Conservation (phyloP, 495 filamentous ascomycete genomes). For the Xylaria castorea region DNA sequence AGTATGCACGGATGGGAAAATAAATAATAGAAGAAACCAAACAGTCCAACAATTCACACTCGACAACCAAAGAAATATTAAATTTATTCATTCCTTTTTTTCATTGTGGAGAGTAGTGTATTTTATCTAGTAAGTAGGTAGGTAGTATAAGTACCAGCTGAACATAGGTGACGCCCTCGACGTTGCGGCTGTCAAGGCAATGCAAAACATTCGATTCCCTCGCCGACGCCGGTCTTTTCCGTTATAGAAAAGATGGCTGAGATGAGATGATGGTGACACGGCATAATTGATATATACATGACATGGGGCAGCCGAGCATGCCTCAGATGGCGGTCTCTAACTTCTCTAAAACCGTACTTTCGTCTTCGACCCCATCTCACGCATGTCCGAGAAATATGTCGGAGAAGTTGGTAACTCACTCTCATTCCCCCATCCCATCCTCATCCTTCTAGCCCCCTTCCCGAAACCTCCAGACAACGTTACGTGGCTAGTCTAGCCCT, state of each 20-base stretch:
- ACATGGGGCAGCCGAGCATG: not conserved
- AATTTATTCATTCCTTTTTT: not conserved
- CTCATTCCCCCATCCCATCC: not conserved
- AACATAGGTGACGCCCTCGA: not conserved
- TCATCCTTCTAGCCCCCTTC: not conserved
- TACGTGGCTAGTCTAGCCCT: slow-evolving; percentile 39
- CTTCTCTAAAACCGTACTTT: not conserved
- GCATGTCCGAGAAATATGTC: not conserved
- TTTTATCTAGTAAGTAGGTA: not conserved
- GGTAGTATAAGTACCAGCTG: not conserved
- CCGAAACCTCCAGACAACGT: not conserved
- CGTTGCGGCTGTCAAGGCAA: not conserved
- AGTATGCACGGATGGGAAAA: not conserved
- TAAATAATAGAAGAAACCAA: not conserved
- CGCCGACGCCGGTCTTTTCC: slow-evolving; percentile 2
- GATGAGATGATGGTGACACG: not conserved
- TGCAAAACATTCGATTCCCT: not conserved
- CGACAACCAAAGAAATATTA: not conserved
- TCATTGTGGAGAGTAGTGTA: not conserved
- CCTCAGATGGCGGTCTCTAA: not conserved
- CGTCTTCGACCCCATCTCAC: not conserved
- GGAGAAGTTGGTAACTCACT: not conserved
- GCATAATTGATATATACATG: slow-evolving; percentile 3
- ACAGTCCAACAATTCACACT: not conserved
- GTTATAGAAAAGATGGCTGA: not conserved